Percentiles rank a stretch among this genome's conserved stretches.
phyloP scores from a whole-genome alignment of 2,329 filamentous ascomycete species.

The Cordyceps cateniannulata region DNA sequence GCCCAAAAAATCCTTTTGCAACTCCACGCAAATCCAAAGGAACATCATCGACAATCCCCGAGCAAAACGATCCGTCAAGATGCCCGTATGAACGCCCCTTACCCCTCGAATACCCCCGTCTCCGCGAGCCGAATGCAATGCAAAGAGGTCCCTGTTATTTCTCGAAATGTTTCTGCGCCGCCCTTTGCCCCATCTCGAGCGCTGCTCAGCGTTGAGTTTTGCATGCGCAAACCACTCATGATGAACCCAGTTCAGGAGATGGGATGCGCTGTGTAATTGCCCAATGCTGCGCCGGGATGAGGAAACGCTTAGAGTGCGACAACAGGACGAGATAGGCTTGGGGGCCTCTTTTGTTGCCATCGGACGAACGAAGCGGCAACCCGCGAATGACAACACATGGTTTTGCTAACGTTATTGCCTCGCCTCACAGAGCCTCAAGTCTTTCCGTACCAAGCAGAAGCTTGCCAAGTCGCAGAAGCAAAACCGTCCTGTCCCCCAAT shows the following conservation, averaged over 20 bases:
- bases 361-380: neutral
- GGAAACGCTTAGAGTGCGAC: neutral
- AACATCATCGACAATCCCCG: conserved; percentile 24
- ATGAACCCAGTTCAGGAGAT: neutral
- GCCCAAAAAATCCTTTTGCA: conserved; percentile 28
- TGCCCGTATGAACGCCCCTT: conserved; percentile 32
- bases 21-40: conserved; percentile 22
- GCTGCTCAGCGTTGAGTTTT: no score
- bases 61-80: conserved; percentile 32
- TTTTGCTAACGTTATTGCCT: conserved; percentile 19
- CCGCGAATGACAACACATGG: neutral
- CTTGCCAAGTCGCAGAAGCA: conserved; percentile 99
- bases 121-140: neutral
- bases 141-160: neutral
- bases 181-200: no score
- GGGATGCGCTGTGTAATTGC: neutral
- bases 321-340: neutral
- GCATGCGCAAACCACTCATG: neutral
- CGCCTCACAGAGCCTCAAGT: conserved; percentile 83
- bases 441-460: conserved; percentile 99
- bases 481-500: conserved; percentile 99
- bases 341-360: neutral
- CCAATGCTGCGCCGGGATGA: neutral
- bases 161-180: neutral
- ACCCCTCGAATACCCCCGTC: neutral